Evolutionary conservation across 768 basidiomycete species (phyloP), one percentile per base, ranked within the genome.

Genomic region (Amanita pseudoporphyria): DNA sequence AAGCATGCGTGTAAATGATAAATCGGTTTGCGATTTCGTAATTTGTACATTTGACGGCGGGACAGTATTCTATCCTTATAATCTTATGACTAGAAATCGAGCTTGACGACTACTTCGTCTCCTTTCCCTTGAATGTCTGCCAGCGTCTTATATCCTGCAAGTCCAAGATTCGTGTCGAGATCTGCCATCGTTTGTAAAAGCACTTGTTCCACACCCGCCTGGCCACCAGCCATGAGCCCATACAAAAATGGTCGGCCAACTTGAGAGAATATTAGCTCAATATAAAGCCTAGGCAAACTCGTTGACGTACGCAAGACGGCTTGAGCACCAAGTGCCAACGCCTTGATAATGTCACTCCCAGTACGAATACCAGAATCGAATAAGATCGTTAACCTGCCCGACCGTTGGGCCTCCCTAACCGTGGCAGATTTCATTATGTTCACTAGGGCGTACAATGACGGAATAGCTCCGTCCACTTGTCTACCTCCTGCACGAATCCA

Each of bases 301-400:
- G 24, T 38, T 19, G 14, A 51, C 85, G 56, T 55, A 88, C 81
- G 70, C 16, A 92, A 62, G 13, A 93, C 81, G 6, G 71, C 88
- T 56, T 93, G 83, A 6, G 92, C 91, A 36, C 92, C 90, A 0
- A 94, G 71, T 1, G 89, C 89, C 24, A 93, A 65, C 0, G 92
- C 91, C 63, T 88, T 87, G 64, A 90, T 72, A 40, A 92, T 77
- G 54, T 95, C 92, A 38, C 79, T 77, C 9, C 87, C 91, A 0
- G 82, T 86, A 38, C 91, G 78, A 52, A 93, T 82, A 6, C 91
- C 89, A 45, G 81, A 90, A 59, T 84, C 82, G 57, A 85, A 88
- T 3, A 93, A 67, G 31, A 92, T 65, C 1, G 82, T 81, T 33
- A 89, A 63, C 50, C 75, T 75, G 1, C 84, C 84, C 10, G 71